A percentile compares a stretch with the other conserved stretches of the same genome.
Conservation (phyloP, 108 stramenopile species). For the Cyclotella choctawhatcheeana region DNA sequence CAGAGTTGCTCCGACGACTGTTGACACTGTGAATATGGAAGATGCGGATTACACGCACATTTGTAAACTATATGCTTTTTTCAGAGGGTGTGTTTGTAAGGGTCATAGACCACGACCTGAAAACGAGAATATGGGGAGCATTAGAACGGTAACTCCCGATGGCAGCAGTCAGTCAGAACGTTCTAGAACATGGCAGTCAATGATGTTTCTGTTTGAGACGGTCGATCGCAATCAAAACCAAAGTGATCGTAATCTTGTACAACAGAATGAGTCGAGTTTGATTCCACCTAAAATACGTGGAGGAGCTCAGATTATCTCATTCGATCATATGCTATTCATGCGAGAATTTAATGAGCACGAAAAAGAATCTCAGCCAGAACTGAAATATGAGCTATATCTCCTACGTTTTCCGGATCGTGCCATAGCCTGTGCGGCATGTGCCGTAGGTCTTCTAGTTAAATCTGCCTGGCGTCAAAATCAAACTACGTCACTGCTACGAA, state of each 20-base stretch:
- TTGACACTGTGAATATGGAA: conserved; percentile 37
- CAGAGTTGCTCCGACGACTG: conserved; percentile 30
- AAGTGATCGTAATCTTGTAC: neutral
- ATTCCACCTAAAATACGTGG: conserved; percentile 37
- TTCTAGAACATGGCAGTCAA: conserved; percentile 28
- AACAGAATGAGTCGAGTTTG: neutral
- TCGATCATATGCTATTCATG: conserved; percentile 39
- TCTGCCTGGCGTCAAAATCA: conserved; percentile 42
- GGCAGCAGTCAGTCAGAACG: conserved; percentile 23
- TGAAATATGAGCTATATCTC: conserved; percentile 39
- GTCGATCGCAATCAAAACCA: neutral
- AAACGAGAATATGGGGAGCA: neutral
- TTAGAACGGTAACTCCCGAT: conserved; percentile 2
- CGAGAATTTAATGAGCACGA: conserved; percentile 39
- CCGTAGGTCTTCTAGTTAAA: conserved; percentile 43
- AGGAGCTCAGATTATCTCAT: conserved; percentile 36
- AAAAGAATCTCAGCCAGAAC: neutral
- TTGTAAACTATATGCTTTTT: conserved; percentile 45
- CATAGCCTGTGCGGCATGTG: conserved; percentile 46
- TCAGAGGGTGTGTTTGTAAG: conserved; percentile 19
- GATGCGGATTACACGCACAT: conserved; percentile 49
- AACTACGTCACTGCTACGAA: conserved; percentile 13
- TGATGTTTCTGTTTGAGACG: conserved; percentile 45
- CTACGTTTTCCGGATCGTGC: conserved; percentile 48
- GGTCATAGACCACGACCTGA: conserved; percentile 1